A percentile compares a stretch with the other conserved stretches of the same genome.
Conservation (phyloP, 1,284 basidiomycete genomes). For the Cystobasidium slooffiae region DNA sequence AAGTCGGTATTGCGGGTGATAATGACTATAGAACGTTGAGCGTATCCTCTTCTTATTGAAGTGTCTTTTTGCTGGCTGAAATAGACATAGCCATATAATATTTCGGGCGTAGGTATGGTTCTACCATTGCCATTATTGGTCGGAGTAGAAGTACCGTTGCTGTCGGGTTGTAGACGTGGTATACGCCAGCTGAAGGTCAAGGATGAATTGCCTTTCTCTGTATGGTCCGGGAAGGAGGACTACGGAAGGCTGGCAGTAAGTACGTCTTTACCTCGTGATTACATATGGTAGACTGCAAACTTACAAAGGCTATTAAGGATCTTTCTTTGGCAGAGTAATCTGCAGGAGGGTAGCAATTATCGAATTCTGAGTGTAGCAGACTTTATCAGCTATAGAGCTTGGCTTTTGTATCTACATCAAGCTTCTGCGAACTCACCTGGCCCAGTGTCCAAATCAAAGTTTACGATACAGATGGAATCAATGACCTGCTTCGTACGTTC, state of each 20-base stretch:
- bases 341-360: conserved; percentile 40
- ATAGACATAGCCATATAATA: conserved; percentile 45
- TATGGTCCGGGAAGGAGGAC: conserved; percentile 46
- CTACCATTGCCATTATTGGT: background rate
- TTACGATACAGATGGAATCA: conserved; percentile 27
- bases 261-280: background rate
- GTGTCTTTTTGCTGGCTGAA: conserved; percentile 75
- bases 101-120: background rate
- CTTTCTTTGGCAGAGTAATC: conserved; percentile 30
- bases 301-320: conserved; percentile 34
- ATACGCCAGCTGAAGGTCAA: conserved; percentile 41
- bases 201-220: conserved; percentile 30
- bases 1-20: conserved; percentile 78
- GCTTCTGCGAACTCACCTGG: conserved; percentile 14
- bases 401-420: too few relatives aligned
- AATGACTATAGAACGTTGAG: conserved; percentile 62
- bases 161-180: conserved; percentile 23
- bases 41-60: conserved; percentile 77
- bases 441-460: conserved; percentile 43
- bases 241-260: conserved; percentile 39
- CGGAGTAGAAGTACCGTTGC: background rate
- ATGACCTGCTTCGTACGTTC: background rate
- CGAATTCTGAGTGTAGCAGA: conserved; percentile 28
- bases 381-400: background rate
- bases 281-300: background rate